Evolutionary conservation across 2,329 filamentous ascomycete species (phyloP).

Genomic region (Akanthomyces muscarius): DNA sequence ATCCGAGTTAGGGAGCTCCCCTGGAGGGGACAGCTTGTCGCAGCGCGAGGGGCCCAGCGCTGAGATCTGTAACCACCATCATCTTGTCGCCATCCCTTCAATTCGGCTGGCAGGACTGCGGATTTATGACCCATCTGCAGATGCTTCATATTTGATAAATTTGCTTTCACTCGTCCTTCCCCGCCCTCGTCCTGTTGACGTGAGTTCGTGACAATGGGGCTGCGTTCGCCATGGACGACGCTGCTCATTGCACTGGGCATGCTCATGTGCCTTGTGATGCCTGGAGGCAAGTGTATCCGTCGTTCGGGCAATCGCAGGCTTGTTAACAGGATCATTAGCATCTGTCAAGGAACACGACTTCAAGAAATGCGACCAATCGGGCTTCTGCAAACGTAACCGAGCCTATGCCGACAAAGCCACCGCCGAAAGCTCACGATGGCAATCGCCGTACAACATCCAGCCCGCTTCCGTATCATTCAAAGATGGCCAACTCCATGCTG

Average conservation of each 20-base stretch:
- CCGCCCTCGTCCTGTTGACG: background rate
- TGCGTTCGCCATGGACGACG: slow-evolving; percentile 51
- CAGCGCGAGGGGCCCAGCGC: background rate
- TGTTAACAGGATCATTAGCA: slow-evolving; percentile 44
- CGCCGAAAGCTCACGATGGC: slow-evolving; percentile 63
- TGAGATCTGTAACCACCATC: background rate
- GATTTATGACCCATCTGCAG: slow-evolving; percentile 1
- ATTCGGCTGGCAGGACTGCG: slow-evolving; percentile 7
- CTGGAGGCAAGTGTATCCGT: slow-evolving; percentile 49
- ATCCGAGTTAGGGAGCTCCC: slow-evolving; percentile 10
- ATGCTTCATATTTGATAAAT: slow-evolving; percentile 2
- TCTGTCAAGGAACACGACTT: slow-evolving; percentile 94
- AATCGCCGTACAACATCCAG: slow-evolving; percentile 74
- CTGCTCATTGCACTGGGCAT: slow-evolving; percentile 56
- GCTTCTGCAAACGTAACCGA: slow-evolving; percentile 95
- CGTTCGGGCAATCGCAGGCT: background rate
- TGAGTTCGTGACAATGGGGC: slow-evolving; percentile 13
- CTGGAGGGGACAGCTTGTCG: slow-evolving; percentile 17
- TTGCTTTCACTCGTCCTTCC: background rate
- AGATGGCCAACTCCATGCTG: slow-evolving; percentile 74
- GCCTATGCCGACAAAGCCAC: slow-evolving; percentile 76
- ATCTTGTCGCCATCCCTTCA: slow-evolving; percentile 9
- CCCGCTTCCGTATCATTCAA: slow-evolving; percentile 70
- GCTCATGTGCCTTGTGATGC: slow-evolving; percentile 57
- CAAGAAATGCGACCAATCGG: slow-evolving; percentile 92